Base-by-base conservation (phyloP, 2,329 filamentous ascomycete genomes). In the Mycosphaerella sp. region DNA sequence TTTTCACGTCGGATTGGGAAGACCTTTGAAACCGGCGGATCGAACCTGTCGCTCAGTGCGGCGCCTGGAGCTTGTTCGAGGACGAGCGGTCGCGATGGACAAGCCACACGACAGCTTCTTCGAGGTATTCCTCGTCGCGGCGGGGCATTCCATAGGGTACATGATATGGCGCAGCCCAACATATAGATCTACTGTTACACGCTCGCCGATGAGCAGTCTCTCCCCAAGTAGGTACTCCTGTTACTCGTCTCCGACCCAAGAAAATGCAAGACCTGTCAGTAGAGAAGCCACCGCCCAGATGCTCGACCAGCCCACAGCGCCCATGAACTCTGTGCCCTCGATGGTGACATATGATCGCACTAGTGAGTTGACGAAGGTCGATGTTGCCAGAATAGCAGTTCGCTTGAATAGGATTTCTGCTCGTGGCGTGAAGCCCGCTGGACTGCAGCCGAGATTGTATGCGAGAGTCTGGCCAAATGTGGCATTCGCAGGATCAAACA, bases 251-350 rank as follows among this genome's bases (percentile, higher is more conserved):
- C 73, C 77, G 11, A 79, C 72, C 75, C 76, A 80, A 9, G 69
- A 71, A 74, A 68, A 80, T 70, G 67, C 80, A 67, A 61, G 76
- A 70, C 85, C 86, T 2, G 81, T 80, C 51, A 84, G 66, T 10
- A 79, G 67, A 3, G 81, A 79, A 6, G 85, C 86, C 21, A 78
- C 64, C n/a, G 80, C 81, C 89, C 89, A 96, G 36, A 92, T 76
- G 21, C 75, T 75, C 1, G 87, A 83, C 77, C 90, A 97, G 0
- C 79, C 81, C 2, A 77, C 73, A 1, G 90, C 88, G 9, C 91
- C 92, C 0, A 75, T 63, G 3, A 80, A 59, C 64, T 91, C 86
- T 9, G 89, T 82, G 4, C 88, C 86, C 43, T 81, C 76, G 17
- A 96, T 73, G 0, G 83, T 86, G 51, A 83, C 76, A 45, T 78